Evolutionary conservation across 176 grass and related monocot species (phyloP).

Genomic region (Oryza australiensis): DNA sequence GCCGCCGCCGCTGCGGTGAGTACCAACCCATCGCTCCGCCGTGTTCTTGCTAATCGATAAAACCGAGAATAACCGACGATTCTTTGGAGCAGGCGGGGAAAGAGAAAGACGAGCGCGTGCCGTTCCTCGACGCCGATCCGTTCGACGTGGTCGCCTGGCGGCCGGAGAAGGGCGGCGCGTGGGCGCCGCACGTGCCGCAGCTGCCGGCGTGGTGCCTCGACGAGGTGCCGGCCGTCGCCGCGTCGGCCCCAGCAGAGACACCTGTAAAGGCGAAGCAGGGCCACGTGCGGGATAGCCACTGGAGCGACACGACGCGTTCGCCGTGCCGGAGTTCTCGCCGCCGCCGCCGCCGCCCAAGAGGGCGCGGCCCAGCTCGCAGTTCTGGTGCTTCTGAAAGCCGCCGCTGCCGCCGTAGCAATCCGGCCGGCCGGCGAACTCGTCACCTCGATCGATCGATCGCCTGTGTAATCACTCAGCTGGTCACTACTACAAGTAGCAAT

Average conservation of each 20-base stretch:
- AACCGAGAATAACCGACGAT: neutral
- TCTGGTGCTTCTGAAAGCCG: conserved; percentile 55
- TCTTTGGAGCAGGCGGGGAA: conserved; percentile 29
- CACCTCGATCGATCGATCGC: neutral
- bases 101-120: conserved; percentile 46
- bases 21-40: neutral
- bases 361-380: conserved; percentile 38
- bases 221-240: conserved; percentile 5
- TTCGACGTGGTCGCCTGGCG: conserved; percentile 48
- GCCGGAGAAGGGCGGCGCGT: conserved; percentile 15
- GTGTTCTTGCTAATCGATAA: neutral
- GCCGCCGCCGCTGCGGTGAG: conserved; percentile 42
- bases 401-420: neutral
- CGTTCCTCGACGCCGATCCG: conserved; percentile 62
- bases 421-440: conserved; percentile 11
- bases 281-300: conserved; percentile 26
- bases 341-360: conserved; percentile 40
- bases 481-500: neutral
- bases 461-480: neutral
- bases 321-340: conserved; percentile 72
- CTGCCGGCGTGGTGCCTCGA: conserved; percentile 24
- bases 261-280: conserved; percentile 11
- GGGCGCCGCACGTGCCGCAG: conserved; percentile 45
- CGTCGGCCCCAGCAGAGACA: neutral
- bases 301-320: conserved; percentile 57